Evolutionary conservation across 2,329 filamentous ascomycete species (phyloP).

Genomic region (Didymella pomorum): DNA sequence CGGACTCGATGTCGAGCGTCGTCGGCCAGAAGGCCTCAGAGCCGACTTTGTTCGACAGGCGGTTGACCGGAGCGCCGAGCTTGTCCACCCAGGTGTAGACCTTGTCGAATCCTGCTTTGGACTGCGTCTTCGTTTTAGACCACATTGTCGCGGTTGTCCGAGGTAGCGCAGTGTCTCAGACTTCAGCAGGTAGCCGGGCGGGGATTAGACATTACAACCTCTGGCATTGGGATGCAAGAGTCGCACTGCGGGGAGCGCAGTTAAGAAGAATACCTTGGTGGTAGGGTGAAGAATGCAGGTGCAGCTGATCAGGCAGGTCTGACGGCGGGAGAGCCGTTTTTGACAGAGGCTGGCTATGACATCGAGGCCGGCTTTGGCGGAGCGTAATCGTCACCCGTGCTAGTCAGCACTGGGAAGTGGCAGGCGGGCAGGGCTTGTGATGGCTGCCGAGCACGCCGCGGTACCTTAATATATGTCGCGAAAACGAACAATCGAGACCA

Average conservation of each 20-base stretch:
- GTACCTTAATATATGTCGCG: conserved; percentile 37
- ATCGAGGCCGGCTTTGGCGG: conserved; percentile 15
- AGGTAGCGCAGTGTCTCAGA: conserved; percentile 25
- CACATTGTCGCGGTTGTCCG: conserved; percentile 37
- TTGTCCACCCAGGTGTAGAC: conserved; percentile 73
- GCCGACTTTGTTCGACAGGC: conserved; percentile 80
- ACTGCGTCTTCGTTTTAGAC: conserved; percentile 46
- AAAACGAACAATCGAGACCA: neutral
- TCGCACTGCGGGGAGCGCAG: conserved; percentile 17
- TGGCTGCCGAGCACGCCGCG: conserved; percentile 18
- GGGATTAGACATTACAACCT: conserved; percentile 35
- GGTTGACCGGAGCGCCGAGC: conserved; percentile 79
- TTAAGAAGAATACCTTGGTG: conserved; percentile 2
- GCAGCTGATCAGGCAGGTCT: conserved; percentile 6
- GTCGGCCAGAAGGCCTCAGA: conserved; percentile 86
- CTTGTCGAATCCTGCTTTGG: conserved; percentile 70
- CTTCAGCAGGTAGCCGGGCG: conserved; percentile 25
- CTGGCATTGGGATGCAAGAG: conserved; percentile 19
- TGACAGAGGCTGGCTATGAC: conserved; percentile 12
- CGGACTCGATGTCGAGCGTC: conserved; percentile 84
- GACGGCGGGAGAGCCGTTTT: conserved; percentile 40
- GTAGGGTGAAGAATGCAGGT: conserved; percentile 14
- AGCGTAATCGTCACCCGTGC: no score
- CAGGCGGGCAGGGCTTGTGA: conserved; percentile 30
- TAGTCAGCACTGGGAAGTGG: conserved; percentile 24